These are phyloP conservation scores for Trifolium pratense DNA, from an alignment of 306 rosid species.

Conservation along the genomic window DNA sequence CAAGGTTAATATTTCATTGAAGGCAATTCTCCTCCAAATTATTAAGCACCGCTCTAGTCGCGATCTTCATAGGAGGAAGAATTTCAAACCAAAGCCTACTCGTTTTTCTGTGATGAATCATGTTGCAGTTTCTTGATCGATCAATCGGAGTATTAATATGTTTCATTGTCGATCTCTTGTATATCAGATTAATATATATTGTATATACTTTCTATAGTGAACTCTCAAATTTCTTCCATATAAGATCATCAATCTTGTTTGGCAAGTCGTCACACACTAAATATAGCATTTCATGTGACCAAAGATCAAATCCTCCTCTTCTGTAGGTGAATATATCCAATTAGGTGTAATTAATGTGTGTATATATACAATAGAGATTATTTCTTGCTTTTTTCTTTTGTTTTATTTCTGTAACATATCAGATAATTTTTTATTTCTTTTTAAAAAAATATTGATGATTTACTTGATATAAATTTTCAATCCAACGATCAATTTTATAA, in stretches of 20 bases:
- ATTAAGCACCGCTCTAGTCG: conserved; percentile 54
- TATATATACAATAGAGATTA: background rate
- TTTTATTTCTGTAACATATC: too few species aligned
- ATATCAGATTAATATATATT: background rate
- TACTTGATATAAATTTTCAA: too few species aligned
- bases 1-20: conserved; percentile 37
- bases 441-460: too few species aligned
- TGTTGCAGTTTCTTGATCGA: conserved; percentile 46
- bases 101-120: conserved; percentile 55
- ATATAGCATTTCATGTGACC: background rate
- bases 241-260: too few species aligned
- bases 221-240: background rate
- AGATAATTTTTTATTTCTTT: too few species aligned
- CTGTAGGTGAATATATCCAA: background rate
- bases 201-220: background rate
- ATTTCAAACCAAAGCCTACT: conserved; percentile 55
- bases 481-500: too few species aligned
- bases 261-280: too few species aligned
- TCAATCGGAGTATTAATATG: background rate
- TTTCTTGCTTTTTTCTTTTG: background rate
- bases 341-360: background rate
- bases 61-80: conserved; percentile 54
- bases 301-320: background rate
- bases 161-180: background rate
- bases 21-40: conserved; percentile 53